phyloP scores from a whole-genome alignment of 2,329 filamentous ascomycete genomes.

The Aspergillus uvarum region DNA sequence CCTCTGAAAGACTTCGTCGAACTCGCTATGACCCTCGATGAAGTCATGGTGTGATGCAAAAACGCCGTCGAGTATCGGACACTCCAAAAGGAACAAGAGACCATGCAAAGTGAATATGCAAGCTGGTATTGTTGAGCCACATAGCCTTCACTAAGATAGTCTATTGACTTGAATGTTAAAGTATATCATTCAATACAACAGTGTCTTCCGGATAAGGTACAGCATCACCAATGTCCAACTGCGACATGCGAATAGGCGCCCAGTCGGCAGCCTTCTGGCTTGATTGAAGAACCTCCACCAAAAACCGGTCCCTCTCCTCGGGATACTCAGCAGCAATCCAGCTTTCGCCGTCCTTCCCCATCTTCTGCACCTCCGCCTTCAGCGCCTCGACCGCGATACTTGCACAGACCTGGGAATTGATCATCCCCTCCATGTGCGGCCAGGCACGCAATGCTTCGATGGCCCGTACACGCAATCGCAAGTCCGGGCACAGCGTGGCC shows the following conservation, averaged over 20 bases:
- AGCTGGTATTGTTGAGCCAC: no score
- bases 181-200: no score
- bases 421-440: constrained; percentile 18
- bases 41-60: not conserved
- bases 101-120: no score
- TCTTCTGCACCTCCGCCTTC: constrained; percentile 8
- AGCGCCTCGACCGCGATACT: constrained; percentile 9
- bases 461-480: constrained; percentile 13
- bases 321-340: not conserved
- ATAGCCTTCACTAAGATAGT: no score
- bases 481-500: constrained; percentile 14
- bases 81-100: no score
- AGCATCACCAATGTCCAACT: not conserved
- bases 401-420: constrained; percentile 16
- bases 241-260: not conserved
- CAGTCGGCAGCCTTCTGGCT: not conserved
- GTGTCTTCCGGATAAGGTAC: not conserved
- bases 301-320: not conserved
- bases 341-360: not conserved
- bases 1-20: not conserved
- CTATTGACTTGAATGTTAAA: no score
- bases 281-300: not conserved
- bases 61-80: no score
- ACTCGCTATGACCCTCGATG: not conserved
- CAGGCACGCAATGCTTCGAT: constrained; percentile 14